These are phyloP conservation scores for Incumbomyces delicatus DNA, from an alignment of 2,329 filamentous ascomycete species.

Conservation along the genomic window DNA sequence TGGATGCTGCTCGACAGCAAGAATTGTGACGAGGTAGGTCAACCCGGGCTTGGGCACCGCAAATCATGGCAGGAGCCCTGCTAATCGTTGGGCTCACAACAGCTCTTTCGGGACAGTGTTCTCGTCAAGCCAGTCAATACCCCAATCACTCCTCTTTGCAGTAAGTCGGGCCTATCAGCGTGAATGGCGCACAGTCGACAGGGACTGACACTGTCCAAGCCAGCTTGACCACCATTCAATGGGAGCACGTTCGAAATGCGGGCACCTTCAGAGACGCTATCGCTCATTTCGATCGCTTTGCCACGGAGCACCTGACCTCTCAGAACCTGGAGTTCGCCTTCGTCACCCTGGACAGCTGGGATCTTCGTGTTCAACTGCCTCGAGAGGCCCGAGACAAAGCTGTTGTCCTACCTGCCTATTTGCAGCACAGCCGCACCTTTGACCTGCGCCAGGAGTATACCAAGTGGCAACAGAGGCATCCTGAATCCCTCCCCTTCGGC, in stretches of 20 bases:
- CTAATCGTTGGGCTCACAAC: constrained; percentile 16
- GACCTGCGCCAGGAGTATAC: constrained; percentile 96
- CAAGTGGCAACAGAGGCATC: constrained; percentile 96
- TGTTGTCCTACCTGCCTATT: constrained; percentile 88
- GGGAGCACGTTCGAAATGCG: constrained; percentile 97
- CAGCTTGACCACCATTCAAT: constrained; percentile 92
- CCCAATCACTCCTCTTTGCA: constrained; percentile 95
- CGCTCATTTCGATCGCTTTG: constrained; percentile 87
- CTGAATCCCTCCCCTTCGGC: constrained; percentile 91
- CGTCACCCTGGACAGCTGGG: constrained; percentile 96
- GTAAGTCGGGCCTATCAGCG: constrained; percentile 52
- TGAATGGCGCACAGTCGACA: constrained; percentile 10
- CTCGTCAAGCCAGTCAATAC: constrained; percentile 98
- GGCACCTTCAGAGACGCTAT: constrained; percentile 96
- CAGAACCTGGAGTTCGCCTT: constrained; percentile 97
- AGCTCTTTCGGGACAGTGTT: constrained; percentile 92
- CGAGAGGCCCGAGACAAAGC: constrained; percentile 97
- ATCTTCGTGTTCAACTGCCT: constrained; percentile 92
- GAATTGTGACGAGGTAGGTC: constrained; percentile 77
- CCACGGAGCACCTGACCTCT: constrained; percentile 77
- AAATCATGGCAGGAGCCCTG: constrained; percentile 5
- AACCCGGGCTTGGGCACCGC: constrained; percentile 10
- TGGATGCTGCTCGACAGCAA: constrained; percentile 95
- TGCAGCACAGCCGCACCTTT: constrained; percentile 96
- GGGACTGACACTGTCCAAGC: constrained; percentile 44